phyloP scores from a whole-genome alignment of 179 eudicot genomes.

The Spinacia oleracea region DNA sequence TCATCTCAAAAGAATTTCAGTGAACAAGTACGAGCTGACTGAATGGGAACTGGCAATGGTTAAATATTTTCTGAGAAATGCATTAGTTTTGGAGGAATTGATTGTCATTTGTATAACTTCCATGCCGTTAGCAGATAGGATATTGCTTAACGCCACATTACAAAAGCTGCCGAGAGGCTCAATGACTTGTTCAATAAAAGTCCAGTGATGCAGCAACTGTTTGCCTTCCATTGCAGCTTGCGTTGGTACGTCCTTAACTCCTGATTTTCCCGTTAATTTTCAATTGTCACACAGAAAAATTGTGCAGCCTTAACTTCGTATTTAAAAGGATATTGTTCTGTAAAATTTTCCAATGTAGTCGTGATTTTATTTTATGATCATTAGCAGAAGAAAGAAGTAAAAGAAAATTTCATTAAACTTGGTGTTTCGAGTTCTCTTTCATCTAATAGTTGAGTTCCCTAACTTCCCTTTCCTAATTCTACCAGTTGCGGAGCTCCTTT shows the following conservation, averaged over 20 bases:
- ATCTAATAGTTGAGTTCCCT: too few species aligned
- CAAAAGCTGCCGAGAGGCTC: neutral
- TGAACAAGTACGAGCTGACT: neutral
- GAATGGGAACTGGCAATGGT: slow-evolving; percentile 9
- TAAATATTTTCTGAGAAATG: slow-evolving; percentile 4
- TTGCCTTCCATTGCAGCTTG: too few species aligned
- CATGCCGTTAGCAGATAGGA: neutral
- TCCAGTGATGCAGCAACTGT: too few species aligned
- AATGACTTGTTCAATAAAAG: neutral
- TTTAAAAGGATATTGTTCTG: neutral
- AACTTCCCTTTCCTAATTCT: neutral
- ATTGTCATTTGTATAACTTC: neutral
- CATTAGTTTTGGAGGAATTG: slow-evolving; percentile 15
- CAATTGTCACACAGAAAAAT: neutral
- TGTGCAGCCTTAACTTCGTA: neutral
- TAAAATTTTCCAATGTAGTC: neutral
- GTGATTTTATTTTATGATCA: slow-evolving; percentile 1
- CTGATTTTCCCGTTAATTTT: too few species aligned
- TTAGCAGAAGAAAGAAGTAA: neutral
- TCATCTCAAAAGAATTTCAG: slow-evolving; percentile 9
- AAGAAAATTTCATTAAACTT: neutral
- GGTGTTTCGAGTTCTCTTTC: neutral
- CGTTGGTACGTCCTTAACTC: too few species aligned
- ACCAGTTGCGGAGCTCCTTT: neutral
- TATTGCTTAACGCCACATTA: neutral